phyloP scores from a whole-genome alignment of 2,329 filamentous ascomycete genomes.

The Herpotrichia juniperi region DNA sequence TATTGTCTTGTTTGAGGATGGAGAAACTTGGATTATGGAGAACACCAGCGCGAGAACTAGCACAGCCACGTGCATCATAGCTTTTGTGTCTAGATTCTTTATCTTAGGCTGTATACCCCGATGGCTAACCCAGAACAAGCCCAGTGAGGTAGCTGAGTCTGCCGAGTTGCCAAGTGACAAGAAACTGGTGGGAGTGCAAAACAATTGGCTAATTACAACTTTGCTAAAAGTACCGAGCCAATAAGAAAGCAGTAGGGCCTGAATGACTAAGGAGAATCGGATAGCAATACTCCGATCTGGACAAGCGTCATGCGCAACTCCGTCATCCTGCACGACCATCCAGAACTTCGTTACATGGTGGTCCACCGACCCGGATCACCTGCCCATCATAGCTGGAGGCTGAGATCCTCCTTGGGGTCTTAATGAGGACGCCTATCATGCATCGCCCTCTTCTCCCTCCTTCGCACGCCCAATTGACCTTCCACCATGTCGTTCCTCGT shows the following conservation, averaged over 20 bases:
- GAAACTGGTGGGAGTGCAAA: too few relatives aligned
- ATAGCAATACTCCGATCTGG: background rate
- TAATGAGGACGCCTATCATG: conserved; percentile 4
- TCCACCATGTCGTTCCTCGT: conserved; percentile 21
- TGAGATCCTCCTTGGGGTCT: background rate
- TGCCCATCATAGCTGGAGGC: conserved; percentile 8
- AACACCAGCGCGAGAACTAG: too few relatives aligned
- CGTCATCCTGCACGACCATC: conserved; percentile 8
- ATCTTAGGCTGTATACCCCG: too few relatives aligned
- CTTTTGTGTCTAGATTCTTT: too few relatives aligned
- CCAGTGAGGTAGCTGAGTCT: too few relatives aligned
- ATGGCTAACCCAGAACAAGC: too few relatives aligned
- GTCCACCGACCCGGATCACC: conserved; percentile 8
- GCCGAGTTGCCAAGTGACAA: too few relatives aligned
- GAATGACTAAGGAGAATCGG: background rate
- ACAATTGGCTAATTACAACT: too few relatives aligned
- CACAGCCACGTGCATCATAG: too few relatives aligned
- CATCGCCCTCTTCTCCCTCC: background rate
- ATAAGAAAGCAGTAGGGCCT: background rate
- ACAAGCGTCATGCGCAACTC: conserved; percentile 6
- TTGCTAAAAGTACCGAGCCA: too few relatives aligned
- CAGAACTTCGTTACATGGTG: background rate
- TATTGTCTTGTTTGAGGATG: too few relatives aligned
- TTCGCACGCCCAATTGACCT: conserved; percentile 7
- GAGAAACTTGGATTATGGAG: too few relatives aligned